Base-by-base conservation (phyloP, 2,329 filamentous ascomycete species). In the Paraconiothyrium sp. region DNA sequence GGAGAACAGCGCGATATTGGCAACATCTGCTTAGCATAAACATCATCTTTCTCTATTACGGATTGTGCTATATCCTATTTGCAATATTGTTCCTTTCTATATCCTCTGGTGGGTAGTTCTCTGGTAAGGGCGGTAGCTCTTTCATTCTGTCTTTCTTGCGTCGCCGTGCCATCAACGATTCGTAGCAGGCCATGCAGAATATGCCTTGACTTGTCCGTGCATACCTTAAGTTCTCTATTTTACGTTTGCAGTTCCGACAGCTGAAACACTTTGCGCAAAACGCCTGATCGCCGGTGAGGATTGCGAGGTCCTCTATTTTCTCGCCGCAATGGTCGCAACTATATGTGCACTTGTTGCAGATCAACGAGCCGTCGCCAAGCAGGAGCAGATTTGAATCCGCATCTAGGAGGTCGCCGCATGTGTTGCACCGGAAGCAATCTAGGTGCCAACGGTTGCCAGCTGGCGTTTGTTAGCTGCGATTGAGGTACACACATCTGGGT, bases 331-430 rank as follows among this genome's bases (percentile, higher is more conserved):
- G 94, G 79, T 90, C 97, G 84, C 95, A 99, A 84, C 93, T 97
- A 80, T 99, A 99, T 57, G 95, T 98, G 83, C 95, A 99, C 81
- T 97, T 97, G 83, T 97, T 97, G 86, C 95, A 99, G 72, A 99
- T 97, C 68, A 99, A 88, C 20, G 94, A 97, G 68, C 95, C 94
- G 82, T 99, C 95, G 77, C 95, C 95, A 66, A 99, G 92, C 27
- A 99, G 90, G 54, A 99, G 89, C 52, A 99, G 90, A 81, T 98
- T 98, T 72, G 94, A 95, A 77, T 99, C 94, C 64, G 94, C 98
- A 83, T 99, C 95, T 81, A 99, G 93, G 60, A 97, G 89, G 63
- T 94, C 97, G 74, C 89, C 89, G 84, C 94, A 99, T 58, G 92
- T 96, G 79, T 97, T 95, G 86, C 94, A 98, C 77, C 93, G 91